A percentile compares a stretch with the other conserved stretches of the same genome.
phyloP scores from a whole-genome alignment of 148 eudicot genomes.

The Arbutus unedo region DNA sequence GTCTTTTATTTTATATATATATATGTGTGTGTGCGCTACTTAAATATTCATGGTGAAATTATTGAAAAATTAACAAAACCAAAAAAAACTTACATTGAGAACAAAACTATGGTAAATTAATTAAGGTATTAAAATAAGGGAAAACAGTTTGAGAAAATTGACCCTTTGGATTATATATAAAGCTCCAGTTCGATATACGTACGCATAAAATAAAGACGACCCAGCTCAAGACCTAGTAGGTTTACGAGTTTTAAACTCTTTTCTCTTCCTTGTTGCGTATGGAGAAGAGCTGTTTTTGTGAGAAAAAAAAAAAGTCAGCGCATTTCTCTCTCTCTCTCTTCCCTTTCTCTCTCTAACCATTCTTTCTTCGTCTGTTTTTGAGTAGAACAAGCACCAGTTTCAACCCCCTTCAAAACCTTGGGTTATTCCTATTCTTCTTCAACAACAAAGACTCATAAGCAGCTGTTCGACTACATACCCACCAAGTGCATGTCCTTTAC shows the following conservation, averaged over 20 bases:
- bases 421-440: not conserved
- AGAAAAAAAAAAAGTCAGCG: constrained; percentile 84
- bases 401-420: constrained; percentile 13
- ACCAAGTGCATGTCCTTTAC: constrained; percentile 25
- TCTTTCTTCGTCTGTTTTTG: constrained; percentile 13
- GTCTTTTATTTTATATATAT: no score
- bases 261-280: constrained; percentile 37
- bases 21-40: no score
- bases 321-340: constrained; percentile 30
- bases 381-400: constrained; percentile 18
- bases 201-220: not conserved
- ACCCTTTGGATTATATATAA: constrained; percentile 23
- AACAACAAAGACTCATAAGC: not conserved
- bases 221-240: constrained; percentile 32
- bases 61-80: not conserved
- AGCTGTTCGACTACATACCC: not conserved
- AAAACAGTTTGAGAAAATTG: constrained; percentile 33
- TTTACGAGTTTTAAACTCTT: constrained; percentile 14
- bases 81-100: constrained; percentile 1
- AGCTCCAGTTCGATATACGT: not conserved
- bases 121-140: constrained; percentile 20
- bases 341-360: constrained; percentile 23
- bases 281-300: constrained; percentile 36
- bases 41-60: not conserved
- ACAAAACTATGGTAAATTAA: constrained; percentile 23